These are phyloP conservation scores for Aurantiochytrium sp. DNA, from an alignment of 108 stramenopile species.

Conservation along the genomic window DNA sequence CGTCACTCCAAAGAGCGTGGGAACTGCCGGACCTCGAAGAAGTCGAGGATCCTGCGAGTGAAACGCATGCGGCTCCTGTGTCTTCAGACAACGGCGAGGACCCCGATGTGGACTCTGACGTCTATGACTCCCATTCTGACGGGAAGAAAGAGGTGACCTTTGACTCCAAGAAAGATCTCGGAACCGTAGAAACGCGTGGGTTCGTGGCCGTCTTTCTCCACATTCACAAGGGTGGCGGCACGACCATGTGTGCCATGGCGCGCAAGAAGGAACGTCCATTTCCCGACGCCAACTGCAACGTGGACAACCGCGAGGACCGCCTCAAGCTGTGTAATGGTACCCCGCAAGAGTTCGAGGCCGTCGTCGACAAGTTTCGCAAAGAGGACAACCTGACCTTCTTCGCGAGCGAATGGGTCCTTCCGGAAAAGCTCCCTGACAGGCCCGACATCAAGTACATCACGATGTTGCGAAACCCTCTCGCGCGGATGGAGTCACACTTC, in stretches of 20 bases:
- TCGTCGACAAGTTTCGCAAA: background rate
- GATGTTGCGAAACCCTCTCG: background rate
- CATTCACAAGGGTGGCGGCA: background rate
- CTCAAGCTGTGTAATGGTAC: background rate
- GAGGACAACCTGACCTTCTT: background rate
- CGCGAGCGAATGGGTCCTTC: background rate
- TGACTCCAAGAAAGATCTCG: no score
- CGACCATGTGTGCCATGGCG: background rate
- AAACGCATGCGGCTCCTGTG: no score
- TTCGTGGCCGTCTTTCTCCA: conserved; percentile 4
- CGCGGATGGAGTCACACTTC: conserved; percentile 11
- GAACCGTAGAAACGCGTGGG: background rate
- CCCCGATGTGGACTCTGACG: no score
- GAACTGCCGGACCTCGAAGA: no score
- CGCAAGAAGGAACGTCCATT: background rate
- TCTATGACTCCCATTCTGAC: no score
- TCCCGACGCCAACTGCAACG: background rate
- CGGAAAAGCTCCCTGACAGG: background rate
- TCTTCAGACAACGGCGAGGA: no score
- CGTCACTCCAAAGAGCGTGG: no score
- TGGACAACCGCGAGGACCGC: background rate
- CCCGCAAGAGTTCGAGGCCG: background rate
- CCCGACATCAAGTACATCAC: background rate
- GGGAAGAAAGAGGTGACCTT: no score
- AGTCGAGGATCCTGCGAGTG: no score